Evolutionary conservation across 2,329 filamentous ascomycete genomes (phyloP).

Genomic region (Botrytis medusae): DNA sequence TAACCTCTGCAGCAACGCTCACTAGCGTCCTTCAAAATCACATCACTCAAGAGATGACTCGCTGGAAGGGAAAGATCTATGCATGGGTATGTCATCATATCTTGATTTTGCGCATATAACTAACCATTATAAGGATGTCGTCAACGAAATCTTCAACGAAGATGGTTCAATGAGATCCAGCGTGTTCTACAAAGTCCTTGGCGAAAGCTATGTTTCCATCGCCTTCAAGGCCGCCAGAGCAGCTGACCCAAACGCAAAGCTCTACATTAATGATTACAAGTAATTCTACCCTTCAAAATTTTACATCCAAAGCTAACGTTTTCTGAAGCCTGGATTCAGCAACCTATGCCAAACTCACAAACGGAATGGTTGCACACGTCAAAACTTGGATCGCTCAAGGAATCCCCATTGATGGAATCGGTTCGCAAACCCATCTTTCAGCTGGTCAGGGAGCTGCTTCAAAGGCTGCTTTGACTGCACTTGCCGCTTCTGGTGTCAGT

Average conservation of each 20-base stretch:
- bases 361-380: slow-evolving; percentile 57
- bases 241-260: slow-evolving; percentile 65
- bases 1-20: slow-evolving; percentile 49
- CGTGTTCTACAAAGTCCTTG: slow-evolving; percentile 67
- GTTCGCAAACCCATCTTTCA: slow-evolving; percentile 25
- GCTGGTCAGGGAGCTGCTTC: slow-evolving; percentile 22
- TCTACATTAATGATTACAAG: slow-evolving; percentile 77
- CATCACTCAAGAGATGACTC: slow-evolving; percentile 55
- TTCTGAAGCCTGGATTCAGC: slow-evolving; percentile 57
- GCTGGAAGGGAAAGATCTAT: slow-evolving; percentile 63
- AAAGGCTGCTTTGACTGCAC: slow-evolving; percentile 28
- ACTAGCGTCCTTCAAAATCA: slow-evolving; percentile 59
- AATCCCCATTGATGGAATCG: slow-evolving; percentile 64
- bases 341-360: slow-evolving; percentile 59
- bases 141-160: slow-evolving; percentile 62
- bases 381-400: slow-evolving; percentile 62
- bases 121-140: slow-evolving; percentile 49
- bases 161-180: slow-evolving; percentile 29
- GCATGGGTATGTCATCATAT: slow-evolving; percentile 45
- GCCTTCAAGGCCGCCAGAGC: slow-evolving; percentile 67
- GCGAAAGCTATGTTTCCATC: slow-evolving; percentile 67
- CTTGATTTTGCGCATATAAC: background rate
- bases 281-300: slow-evolving; percentile 42
- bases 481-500: slow-evolving; percentile 50
- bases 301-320: slow-evolving; percentile 30